Conservation (phyloP, 2,329 filamentous ascomycete species). For the Ophiostoma sp. region DNA sequence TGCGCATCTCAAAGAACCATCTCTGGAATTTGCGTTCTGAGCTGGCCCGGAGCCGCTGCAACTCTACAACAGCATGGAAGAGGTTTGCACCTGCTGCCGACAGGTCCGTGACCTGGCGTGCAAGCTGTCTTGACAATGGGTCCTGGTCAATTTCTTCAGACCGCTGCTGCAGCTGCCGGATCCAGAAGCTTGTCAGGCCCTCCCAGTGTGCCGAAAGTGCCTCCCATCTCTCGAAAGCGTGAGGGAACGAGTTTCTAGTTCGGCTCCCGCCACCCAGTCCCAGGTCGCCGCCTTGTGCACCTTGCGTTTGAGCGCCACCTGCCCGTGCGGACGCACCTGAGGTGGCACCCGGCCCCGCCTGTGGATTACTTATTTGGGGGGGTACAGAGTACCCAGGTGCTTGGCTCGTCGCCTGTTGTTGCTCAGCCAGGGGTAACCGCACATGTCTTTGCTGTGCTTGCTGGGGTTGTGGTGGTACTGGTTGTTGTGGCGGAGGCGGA, state of each 20-base stretch:
- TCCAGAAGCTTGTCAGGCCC: constrained; percentile 95
- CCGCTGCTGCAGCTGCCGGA: constrained; percentile 85
- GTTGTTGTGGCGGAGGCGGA: constrained; percentile 23
- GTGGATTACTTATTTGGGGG: not conserved
- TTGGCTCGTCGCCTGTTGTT: not conserved
- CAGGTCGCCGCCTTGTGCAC: constrained; percentile 32
- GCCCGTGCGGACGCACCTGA: constrained; percentile 2
- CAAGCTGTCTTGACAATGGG: constrained; percentile 79
- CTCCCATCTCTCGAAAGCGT: constrained; percentile 97
- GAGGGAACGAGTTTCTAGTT: constrained; percentile 72
- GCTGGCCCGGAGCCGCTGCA: constrained; percentile 87
- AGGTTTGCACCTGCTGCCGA: constrained; percentile 94
- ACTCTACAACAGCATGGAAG: constrained; percentile 94
- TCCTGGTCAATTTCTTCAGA: constrained; percentile 77
- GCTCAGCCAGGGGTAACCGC: constrained; percentile 18
- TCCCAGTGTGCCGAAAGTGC: constrained; percentile 97
- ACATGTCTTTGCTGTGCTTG: constrained; percentile 21
- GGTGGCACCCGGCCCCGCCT: not conserved
- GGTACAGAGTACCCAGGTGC: constrained; percentile 4
- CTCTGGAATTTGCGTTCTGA: constrained; percentile 97
- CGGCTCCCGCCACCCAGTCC: constrained; percentile 34
- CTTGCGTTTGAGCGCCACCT: not conserved
- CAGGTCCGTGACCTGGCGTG: constrained; percentile 92
- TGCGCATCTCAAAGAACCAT: constrained; percentile 94
- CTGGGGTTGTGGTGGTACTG: constrained; percentile 20